Base-by-base conservation (phyloP, 169 alveolate genomes). In the Plasmodium cynomolgi region DNA sequence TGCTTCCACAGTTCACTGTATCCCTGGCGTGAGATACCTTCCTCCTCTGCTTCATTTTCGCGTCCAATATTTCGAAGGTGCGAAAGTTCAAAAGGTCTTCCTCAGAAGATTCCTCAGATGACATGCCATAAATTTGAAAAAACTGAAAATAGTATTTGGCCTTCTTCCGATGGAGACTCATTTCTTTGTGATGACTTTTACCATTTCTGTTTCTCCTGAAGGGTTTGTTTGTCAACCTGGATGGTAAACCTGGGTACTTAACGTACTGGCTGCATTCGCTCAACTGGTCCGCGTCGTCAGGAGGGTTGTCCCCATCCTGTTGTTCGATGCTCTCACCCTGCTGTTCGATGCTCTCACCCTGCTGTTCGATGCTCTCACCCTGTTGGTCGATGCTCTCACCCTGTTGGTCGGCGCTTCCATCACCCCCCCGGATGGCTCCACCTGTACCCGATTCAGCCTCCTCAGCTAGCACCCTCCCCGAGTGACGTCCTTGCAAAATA, bases 81-180 rank as follows among this genome's bases (percentile, higher is more conserved):
- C 33, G 26, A 50, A 85, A 74, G 71, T 34, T 56, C 34, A 75
- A 50, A n/a, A 34, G 39, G 71, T 74, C 84, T 20, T 23, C 41
- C 20, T 75, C 93, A 4, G 92, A 84, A 0, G 92, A 84, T 84
- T 84, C 92, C 4, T 84, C 92, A 0, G 93, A 85, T 17, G 75
- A 74, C 39, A 68, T 23, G n/a, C 93, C 93, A 34, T 85, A 85
- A 31, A 85, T 58, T 31, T 85, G 93, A 29, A 41, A 75, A 85
- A 85, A 85, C 3, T 85, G 73, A 39, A 85, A 85, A 75, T 75
- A 85, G 68, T 85, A 85, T 9, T 47, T 74, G 23, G 81, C 54
- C 58, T 58, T 74, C 47, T 47, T 85, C 39, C 17, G 34, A 34
- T 85, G 56, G n/a, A 85, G 26, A 29, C 29, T 85, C 37, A 84